phyloP scores from a whole-genome alignment of 1,139 yeast species.

The Yamadazyma taylorii region DNA sequence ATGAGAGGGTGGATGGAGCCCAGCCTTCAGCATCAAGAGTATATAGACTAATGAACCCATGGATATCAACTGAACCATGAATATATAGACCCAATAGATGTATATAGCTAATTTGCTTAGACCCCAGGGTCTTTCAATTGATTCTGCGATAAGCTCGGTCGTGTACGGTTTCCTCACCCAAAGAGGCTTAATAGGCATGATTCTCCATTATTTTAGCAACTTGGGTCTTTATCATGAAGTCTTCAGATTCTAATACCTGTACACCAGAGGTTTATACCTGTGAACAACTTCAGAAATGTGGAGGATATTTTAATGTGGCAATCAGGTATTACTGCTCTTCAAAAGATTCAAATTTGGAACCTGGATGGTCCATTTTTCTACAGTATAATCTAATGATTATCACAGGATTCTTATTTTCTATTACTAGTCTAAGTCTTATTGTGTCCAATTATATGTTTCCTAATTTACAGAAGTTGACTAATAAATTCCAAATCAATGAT shows the following conservation, averaged over 20 bases:
- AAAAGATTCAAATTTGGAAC: background rate
- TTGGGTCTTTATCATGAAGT: background rate
- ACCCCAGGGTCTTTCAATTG: too few species aligned
- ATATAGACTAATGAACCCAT: too few species aligned
- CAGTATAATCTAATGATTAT: slow-evolving; percentile 12
- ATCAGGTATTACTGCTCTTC: slow-evolving; percentile 12
- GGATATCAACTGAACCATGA: too few species aligned
- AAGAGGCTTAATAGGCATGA: too few species aligned
- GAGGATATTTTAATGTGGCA: slow-evolving; percentile 12
- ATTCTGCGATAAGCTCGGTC: too few species aligned
- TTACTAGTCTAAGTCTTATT: slow-evolving; percentile 27
- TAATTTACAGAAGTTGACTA: slow-evolving; percentile 31
- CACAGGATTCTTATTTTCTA: slow-evolving; percentile 6
- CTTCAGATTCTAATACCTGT: slow-evolving; percentile 3
- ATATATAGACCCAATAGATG: too few species aligned
- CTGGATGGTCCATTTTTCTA: background rate
- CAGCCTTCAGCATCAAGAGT: too few species aligned
- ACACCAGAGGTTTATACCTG: slow-evolving; percentile 11
- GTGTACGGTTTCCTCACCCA: too few species aligned
- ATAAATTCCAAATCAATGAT: slow-evolving; percentile 26
- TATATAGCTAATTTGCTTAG: too few species aligned
- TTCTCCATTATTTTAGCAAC: too few species aligned
- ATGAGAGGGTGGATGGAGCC: too few species aligned
- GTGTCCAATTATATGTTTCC: slow-evolving; percentile 39
- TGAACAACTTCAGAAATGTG: slow-evolving; percentile 10